Base-by-base conservation (phyloP, 2,329 filamentous ascomycete species). In the Alternaria sp. region DNA sequence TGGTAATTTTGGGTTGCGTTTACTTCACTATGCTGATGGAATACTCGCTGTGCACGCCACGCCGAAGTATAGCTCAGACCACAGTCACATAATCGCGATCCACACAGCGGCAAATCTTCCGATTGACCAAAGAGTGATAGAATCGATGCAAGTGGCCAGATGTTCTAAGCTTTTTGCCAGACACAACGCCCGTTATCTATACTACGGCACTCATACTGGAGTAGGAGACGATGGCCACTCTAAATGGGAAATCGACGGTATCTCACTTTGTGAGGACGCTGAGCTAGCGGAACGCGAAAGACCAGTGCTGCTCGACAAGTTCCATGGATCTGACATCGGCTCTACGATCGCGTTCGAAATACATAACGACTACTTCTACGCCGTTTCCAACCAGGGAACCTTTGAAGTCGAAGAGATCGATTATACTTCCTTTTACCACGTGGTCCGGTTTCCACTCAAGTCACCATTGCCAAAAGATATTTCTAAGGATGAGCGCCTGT, bases 341-440 rank as follows among this genome's bases (percentile, higher is more conserved):
- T 85, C 85, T 11, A 89, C 87, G 0, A 81, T 92, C n/a, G 90
- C 87, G 62, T 93, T 94, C 70, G 89, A 91, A 62, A 85, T 93
- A 18, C 82, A 91, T 62, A 82, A 87, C 38, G 84, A 82, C 10
- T 82, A 87, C 66, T 87, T 94, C 41, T 93, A 93, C 67, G 89
- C 85, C 0, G 78, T 93, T 6, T 91, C 90, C 0, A 93, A 88
- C 64, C 85, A 89, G 65, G 85, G 85, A 2, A 84, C 84, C 3
- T 86, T 87, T 54, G 86, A 90, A 59, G 82, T 86, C 0, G 86
- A 90, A 59, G 87, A 90, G 59, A 81, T 86, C 5, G 86, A 90
- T 59, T 90, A 87, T 85, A 87, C 86, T 0, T 91, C 89, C 0
- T 90, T 87, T 71, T 94, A 93, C 71, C 84, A 88, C 58, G 90